Base-by-base conservation (phyloP, 73 alveolate genomes). In the Uronychia binucleata region DNA sequence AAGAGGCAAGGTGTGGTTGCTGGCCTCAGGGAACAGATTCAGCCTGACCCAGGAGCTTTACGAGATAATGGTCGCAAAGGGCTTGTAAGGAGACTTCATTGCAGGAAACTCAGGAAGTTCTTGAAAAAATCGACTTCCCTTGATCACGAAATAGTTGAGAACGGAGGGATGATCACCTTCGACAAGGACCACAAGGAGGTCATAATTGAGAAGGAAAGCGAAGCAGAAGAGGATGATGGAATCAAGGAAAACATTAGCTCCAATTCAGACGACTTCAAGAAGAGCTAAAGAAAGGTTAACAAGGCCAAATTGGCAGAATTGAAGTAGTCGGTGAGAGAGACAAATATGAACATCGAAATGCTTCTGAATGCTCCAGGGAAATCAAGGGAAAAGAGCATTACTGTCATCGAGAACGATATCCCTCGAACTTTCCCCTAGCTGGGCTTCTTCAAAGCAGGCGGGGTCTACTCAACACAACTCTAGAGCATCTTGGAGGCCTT, bases 401-500 rank as follows among this genome's bases (percentile, higher is more conserved):
- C 79, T 25, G 77, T 90, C 27, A 86, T 91, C 0, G 94, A 80
- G n/a, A 77, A 91, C 59, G 98, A 94, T 58, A 30, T 94, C 57
- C 98, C 98, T 0, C 35, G 98, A 28, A 94, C 98, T 46, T 94
- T 94, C 33, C 97, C 97, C 1, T 57, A 82, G 26, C 57, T 92
- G 67, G 95, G 93, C 28, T 75, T 92, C 58, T 92, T 92, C 75
- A 77, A 79, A 32, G 92, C 33, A 59, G 97, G 97, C 0, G 95
- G 58, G 25, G 86, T 58, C 58, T 79, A 79, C 58, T 90, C 88
- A 31, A 97, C 92, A 34, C 92, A 93, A 77, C 92, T 96, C 59
- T 86, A 94, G 59, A 94, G 95, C 74, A 89, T 96, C 19, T 78
- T 96, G 79, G 96, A 95, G 86, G 99, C 98, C 28, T 96, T 94